Conservation (phyloP, 2,329 filamentous ascomycete species). For the Colletotrichum falcatum region DNA sequence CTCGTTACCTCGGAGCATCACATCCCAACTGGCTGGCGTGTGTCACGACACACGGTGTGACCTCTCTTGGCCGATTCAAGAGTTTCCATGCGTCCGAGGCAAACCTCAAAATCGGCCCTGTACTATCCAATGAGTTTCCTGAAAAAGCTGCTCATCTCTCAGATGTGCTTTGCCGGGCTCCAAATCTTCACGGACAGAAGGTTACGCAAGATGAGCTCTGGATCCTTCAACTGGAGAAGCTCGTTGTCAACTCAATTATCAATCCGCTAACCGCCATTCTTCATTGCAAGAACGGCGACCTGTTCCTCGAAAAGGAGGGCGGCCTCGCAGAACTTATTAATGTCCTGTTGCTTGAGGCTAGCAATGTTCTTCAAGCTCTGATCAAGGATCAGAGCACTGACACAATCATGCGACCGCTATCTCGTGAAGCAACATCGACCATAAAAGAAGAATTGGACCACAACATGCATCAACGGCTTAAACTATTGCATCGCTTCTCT, state of each 20-base stretch:
- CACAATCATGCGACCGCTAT: slow-evolving; percentile 50
- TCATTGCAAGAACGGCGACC: slow-evolving; percentile 80
- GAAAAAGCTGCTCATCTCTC: slow-evolving; percentile 52
- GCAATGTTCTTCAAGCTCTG: slow-evolving; percentile 76
- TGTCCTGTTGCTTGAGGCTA: slow-evolving; percentile 79
- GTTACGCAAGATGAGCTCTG: slow-evolving; percentile 61
- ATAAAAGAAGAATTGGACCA: background rate
- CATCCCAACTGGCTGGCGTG: slow-evolving; percentile 80
- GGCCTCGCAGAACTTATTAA: slow-evolving; percentile 72
- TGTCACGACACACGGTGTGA: slow-evolving; percentile 68
- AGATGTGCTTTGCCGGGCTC: slow-evolving; percentile 55
- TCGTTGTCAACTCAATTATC: slow-evolving; percentile 83
- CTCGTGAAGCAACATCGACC: background rate
- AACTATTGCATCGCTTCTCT: slow-evolving; percentile 57
- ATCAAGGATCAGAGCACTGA: slow-evolving; percentile 64
- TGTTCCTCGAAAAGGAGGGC: slow-evolving; percentile 70
- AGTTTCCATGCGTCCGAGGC: slow-evolving; percentile 66
- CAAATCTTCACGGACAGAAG: slow-evolving; percentile 55
- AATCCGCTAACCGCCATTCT: slow-evolving; percentile 88
- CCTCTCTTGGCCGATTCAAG: slow-evolving; percentile 61
- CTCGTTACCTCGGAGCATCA: slow-evolving; percentile 52
- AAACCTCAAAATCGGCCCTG: slow-evolving; percentile 60
- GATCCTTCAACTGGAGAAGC: slow-evolving; percentile 83
- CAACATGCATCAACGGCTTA: background rate
- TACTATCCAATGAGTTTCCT: slow-evolving; percentile 49